These are phyloP conservation scores for Paracorniculantispora psalliotae DNA, from an alignment of 2,329 filamentous ascomycete genomes.

Conservation along the genomic window DNA sequence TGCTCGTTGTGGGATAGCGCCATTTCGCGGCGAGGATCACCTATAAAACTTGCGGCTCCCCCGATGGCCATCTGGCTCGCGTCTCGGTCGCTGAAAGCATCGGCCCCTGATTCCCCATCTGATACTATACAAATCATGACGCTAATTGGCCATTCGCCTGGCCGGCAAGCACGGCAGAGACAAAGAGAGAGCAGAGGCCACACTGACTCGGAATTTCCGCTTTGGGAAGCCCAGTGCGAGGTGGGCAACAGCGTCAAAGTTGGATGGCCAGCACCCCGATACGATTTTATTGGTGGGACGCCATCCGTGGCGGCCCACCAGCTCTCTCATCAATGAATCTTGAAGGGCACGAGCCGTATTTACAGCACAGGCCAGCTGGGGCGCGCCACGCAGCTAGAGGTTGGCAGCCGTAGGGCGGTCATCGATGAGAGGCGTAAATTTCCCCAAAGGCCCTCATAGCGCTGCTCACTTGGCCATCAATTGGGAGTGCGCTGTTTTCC, in stretches of 20 bases:
- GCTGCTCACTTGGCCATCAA: too few species aligned
- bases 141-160: not conserved
- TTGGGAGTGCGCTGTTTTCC: too few species aligned
- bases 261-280: too few species aligned
- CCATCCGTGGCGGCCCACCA: not conserved
- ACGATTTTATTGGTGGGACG: not conserved
- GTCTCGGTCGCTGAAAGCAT: not conserved
- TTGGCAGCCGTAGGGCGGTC: not conserved
- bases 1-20: not conserved
- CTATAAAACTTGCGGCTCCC: not conserved
- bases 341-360: not conserved
- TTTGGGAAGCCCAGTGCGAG: conserved; percentile 1
- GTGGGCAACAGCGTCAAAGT: not conserved
- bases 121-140: not conserved
- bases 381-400: not conserved
- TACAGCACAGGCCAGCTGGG: not conserved
- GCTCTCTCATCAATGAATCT: not conserved
- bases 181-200: not conserved
- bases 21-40: not conserved
- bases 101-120: not conserved
- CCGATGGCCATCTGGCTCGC: not conserved
- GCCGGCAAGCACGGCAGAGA: not conserved
- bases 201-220: not conserved
- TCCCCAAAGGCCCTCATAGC: too few species aligned
- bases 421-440: not conserved